Evolutionary conservation across 768 basidiomycete species (phyloP).

Genomic region (Rhodotorula diobovata): DNA sequence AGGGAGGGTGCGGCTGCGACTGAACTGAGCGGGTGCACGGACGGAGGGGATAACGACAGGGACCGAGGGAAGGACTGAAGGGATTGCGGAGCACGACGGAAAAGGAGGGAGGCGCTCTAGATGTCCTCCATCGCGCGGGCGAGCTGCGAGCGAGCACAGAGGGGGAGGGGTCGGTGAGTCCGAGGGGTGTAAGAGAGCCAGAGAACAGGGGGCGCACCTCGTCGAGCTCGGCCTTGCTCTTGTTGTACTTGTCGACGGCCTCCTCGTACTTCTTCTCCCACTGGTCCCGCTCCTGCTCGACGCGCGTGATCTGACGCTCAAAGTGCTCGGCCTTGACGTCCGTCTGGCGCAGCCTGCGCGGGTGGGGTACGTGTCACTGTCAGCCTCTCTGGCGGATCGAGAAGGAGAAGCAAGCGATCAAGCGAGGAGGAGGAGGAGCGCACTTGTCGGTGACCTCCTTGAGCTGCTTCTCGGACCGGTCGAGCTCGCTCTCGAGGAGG

Average conservation of each 20-base stretch:
- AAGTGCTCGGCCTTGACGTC: constrained; percentile 99
- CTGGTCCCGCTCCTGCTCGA: constrained; percentile 82
- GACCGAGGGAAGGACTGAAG: neutral
- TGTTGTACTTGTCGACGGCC: constrained; percentile 62
- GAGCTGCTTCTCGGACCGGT: constrained; percentile 88
- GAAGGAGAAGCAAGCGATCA: neutral
- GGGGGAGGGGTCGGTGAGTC: no score
- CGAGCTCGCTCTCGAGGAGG: constrained; percentile 65
- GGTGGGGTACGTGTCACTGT: neutral
- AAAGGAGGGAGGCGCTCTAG: neutral
- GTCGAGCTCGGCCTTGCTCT: constrained; percentile 73
- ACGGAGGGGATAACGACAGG: neutral
- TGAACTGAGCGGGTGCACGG: neutral
- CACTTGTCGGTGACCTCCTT: constrained; percentile 97
- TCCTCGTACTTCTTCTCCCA: constrained; percentile 98
- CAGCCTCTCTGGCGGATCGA: no score
- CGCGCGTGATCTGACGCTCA: constrained; percentile 78
- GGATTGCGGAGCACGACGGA: neutral
- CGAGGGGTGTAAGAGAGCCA: neutral
- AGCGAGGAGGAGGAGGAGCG: no score
- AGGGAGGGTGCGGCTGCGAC: neutral
- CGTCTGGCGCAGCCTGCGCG: constrained; percentile 76
- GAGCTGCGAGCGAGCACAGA: neutral
- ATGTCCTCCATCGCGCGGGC: constrained; percentile 37
- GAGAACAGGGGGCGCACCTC: constrained; percentile 54